These are phyloP conservation scores for Saturnispora halmiae DNA, from an alignment of 805 yeast genomes.

Conservation along the genomic window DNA sequence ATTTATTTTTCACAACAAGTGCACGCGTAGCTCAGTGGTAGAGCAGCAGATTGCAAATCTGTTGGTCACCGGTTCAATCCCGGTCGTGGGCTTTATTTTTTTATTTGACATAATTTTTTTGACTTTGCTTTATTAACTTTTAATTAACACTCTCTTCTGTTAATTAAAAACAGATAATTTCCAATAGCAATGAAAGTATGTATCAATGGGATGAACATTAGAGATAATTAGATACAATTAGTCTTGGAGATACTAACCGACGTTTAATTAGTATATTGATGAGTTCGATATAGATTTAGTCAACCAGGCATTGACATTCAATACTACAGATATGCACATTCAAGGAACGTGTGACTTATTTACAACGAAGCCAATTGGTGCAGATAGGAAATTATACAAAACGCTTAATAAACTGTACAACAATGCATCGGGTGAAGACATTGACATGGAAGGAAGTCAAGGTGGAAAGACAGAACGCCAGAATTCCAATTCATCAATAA, in stretches of 20 bases:
- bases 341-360: constrained; percentile 89
- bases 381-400: constrained; percentile 82
- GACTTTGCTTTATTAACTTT: too few species aligned
- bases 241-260: too few species aligned
- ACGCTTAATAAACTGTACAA: constrained; percentile 61
- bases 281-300: constrained; percentile 87
- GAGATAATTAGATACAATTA: too few species aligned
- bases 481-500: constrained; percentile 19
- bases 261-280: constrained; percentile 66
- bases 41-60: constrained; percentile 99
- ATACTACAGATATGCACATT: constrained; percentile 64
- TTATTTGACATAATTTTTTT: constrained; percentile 1
- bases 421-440: constrained; percentile 8
- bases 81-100: constrained; percentile 63
- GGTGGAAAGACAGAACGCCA: constrained; percentile 12
- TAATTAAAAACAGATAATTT: not conserved
- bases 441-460: constrained; percentile 1
- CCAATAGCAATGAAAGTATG: not conserved
- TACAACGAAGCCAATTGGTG: constrained; percentile 86
- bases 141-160: not conserved
- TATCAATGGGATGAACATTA: too few species aligned
- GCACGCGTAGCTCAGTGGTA: constrained; percentile 82
- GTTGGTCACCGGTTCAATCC: constrained; percentile 96
- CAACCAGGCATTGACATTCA: constrained; percentile 76
- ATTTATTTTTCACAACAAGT: not conserved